Base-by-base conservation (phyloP, 1,284 basidiomycete species). In the Cutaneotrichosporon mucoides region DNA sequence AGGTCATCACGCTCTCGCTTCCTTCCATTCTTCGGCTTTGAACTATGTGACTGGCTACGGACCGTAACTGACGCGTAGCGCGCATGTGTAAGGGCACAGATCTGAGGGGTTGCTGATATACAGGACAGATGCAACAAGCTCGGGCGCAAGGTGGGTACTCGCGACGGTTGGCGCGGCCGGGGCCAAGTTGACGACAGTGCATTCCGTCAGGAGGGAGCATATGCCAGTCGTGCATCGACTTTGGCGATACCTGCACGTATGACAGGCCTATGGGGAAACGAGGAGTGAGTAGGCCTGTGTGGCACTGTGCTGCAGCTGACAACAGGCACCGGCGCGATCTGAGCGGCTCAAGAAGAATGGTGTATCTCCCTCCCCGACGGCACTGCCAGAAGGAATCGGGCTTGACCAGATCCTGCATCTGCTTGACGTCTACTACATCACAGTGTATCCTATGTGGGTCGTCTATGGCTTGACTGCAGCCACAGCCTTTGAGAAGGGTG, bases 401-500 rank as follows among this genome's bases (percentile, higher is more conserved):
- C 42, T 13, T 6, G 56, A 53, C 8, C 37, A 15, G 16, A 36
- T 57, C 10, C 13, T 57, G 12, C 49, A 47, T 7, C 49, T 57
- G 4, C 15, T 53, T 13, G 37, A 57, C 5, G 49, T 61, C 3
- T 64, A 59, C 52, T 53, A 56, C 33, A 33, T 55, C 3, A 36
- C 59, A 0, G 59, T 61, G 15, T 64, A 64, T 44, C 62, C 62
- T 2, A 61, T 64, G 62, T 64, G 47, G 40, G 44, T 56, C 56
- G 6, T 5, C 41, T 45, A 34, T 12, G 24, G 48, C n/a, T 8
- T 38, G 12, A 13, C 36, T 1, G 15, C 48, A 33, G 33, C 24
- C 4, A 11, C 16, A 7, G 3, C 11, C 8, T 24, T 24, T 24
- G 24, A 24, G 24, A 24, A 24, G 24, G 24, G 24, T 24, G 24